phyloP scores from a whole-genome alignment of 169 alveolate species.

The Babesia bigemina region DNA sequence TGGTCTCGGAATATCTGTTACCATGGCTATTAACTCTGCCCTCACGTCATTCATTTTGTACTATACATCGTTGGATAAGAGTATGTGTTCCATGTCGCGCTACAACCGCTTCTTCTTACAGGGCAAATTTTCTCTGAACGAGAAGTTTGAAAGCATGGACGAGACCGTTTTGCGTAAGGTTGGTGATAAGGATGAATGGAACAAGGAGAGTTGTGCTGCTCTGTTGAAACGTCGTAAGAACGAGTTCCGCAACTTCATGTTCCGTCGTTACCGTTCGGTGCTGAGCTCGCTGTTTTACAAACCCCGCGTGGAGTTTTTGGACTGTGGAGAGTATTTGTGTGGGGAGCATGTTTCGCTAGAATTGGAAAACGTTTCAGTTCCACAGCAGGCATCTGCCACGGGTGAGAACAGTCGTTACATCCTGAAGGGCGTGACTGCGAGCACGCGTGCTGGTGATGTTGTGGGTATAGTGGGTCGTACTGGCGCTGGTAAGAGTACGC shows the following conservation, averaged over 20 bases:
- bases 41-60: not conserved
- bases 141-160: constrained; percentile 36
- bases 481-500: constrained; percentile 69
- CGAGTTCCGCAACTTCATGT: constrained; percentile 19
- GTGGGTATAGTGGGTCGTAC: constrained; percentile 63
- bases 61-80: not conserved
- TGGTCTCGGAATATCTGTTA: constrained; percentile 7
- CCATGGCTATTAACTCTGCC: not conserved
- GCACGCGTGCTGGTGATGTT: constrained; percentile 34
- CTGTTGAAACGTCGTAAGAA: constrained; percentile 22
- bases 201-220: constrained; percentile 3
- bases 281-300: constrained; percentile 17
- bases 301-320: constrained; percentile 17
- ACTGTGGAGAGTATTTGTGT: constrained; percentile 6
- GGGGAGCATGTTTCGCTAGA: constrained; percentile 16
- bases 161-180: constrained; percentile 10
- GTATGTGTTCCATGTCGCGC: constrained; percentile 31
- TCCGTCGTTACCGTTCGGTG: constrained; percentile 24
- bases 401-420: not conserved
- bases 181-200: not conserved
- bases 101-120: constrained; percentile 20
- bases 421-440: constrained; percentile 31
- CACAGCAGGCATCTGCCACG: not conserved
- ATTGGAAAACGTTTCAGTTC: constrained; percentile 11
- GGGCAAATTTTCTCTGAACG: constrained; percentile 16